Conservation (phyloP, 2,329 filamentous ascomycete species). For the Lachnellula willkommii region DNA sequence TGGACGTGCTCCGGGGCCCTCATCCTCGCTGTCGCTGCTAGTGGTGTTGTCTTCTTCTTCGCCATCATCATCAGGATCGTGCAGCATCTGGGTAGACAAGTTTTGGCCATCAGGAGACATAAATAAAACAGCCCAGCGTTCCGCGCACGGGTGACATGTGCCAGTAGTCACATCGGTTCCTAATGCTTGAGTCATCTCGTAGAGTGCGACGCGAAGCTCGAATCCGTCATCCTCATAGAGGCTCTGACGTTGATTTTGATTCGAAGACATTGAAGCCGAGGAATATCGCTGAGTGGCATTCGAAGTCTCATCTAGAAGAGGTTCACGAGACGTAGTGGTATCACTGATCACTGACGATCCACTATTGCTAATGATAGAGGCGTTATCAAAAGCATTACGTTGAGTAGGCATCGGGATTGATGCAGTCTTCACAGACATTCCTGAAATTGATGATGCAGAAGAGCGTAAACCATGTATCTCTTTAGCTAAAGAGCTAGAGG, state of each 20-base stretch:
- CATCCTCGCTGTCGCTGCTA: conserved; percentile 56
- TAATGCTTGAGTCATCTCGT: conserved; percentile 64
- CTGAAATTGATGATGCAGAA: conserved; percentile 63
- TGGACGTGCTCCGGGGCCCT: conserved; percentile 47
- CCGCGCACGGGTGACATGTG: conserved; percentile 70
- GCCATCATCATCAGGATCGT: conserved; percentile 60
- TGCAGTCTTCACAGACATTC: conserved; percentile 62
- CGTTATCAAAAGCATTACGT: conserved; percentile 52
- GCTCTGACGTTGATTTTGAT: conserved; percentile 39
- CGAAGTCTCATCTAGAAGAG: conserved; percentile 52
- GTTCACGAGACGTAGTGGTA: conserved; percentile 59
- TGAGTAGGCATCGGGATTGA: conserved; percentile 59
- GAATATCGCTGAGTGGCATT: conserved; percentile 50
- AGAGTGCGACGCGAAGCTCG: conserved; percentile 60
- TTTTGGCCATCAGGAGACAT: conserved; percentile 67
- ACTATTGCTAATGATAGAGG: conserved; percentile 67
- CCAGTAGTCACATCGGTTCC: conserved; percentile 61
- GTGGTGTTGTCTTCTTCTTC: conserved; percentile 62
- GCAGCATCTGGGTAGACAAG: conserved; percentile 66
- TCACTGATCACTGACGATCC: conserved; percentile 69
- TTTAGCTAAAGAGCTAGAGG: conserved; percentile 46
- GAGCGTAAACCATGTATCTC: conserved; percentile 55
- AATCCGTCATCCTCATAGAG: conserved; percentile 61
- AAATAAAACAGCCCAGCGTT: conserved; percentile 78
- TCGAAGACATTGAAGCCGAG: conserved; percentile 39